Evolutionary conservation across 371 early-diverging fungal species (phyloP), one percentile per base, ranked within the genome.

Genomic region (Nosema granulosis): DNA sequence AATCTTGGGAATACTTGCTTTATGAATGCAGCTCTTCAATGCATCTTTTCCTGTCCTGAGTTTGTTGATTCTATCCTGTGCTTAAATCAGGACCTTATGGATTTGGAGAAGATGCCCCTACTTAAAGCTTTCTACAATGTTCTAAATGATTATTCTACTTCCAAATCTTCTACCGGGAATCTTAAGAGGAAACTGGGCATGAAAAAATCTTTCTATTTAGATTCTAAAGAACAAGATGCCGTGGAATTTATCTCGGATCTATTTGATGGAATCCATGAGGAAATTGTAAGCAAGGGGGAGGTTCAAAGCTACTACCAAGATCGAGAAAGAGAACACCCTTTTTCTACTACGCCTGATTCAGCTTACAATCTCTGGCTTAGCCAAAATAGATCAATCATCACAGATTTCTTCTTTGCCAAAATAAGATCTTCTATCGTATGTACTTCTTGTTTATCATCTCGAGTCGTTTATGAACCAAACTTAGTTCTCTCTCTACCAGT

Each of bases 1-100:
- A 92, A 92, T 75, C 84, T 91, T 24, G 96, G 97, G 20, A 96
- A 97, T 86, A 97, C 96, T 0, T 97, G 98, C 85, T 97, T 94
- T 80, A 90, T 95, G 92, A 96, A 94, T 84, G 89, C 95, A 0
- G 90, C 94, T 0, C 82, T 97, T n/a, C 97, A 97, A 84, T 93
- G 94, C 74, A 86, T 97, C 20, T 88, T 90, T 28, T 90, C 88
- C 0, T 90, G 94, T 38, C 91, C 92, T 0, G 93, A 94, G 82
- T 87, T 97, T 32, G 87, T 88, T 61, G 62, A 61, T 22, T 63
- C 63, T 63, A 35, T 32, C 37, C 37, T 35, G 3, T 31, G 6
- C 12, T 11, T 43, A 18, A 43, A 18, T 43, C 1, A 32, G 18
- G 37, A 35, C 18, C 22, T 63, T 13, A 6, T 1, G 4, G 93